A percentile compares a stretch with the other conserved stretches of the same genome.
Evolutionary conservation across 2,329 filamentous ascomycete genomes (phyloP).

Genomic region (Bimuria novae-zelandiae): DNA sequence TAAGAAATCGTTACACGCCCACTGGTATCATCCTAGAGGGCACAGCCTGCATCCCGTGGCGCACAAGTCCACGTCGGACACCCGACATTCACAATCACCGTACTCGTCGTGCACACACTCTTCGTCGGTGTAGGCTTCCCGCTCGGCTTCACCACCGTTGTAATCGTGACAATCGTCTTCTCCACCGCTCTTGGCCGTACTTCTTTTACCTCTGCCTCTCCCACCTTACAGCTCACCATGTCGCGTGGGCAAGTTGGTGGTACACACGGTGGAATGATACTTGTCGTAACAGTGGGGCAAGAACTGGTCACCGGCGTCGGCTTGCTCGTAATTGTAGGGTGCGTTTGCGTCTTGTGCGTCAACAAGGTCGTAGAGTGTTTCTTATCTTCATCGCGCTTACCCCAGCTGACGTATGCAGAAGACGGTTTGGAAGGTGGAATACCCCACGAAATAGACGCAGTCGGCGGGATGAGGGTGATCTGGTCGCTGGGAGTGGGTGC

Average conservation of each 20-base stretch:
- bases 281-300: constrained; percentile 17
- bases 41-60: constrained; percentile 8
- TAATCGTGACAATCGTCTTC: constrained; percentile 21
- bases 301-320: background rate
- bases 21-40: background rate
- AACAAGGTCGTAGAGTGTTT: background rate
- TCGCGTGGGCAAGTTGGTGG: constrained; percentile 22
- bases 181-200: constrained; percentile 10
- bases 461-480: constrained; percentile 2
- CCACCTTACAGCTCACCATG: constrained; percentile 19
- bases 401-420: constrained; percentile 18
- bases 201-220: constrained; percentile 10
- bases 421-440: constrained; percentile 3
- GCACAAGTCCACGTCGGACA: constrained; percentile 34
- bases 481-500: constrained; percentile 6
- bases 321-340: background rate
- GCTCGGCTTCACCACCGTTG: constrained; percentile 10
- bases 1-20: background rate
- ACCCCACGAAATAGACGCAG: constrained; percentile 19
- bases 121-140: constrained; percentile 1
- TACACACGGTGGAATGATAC: constrained; percentile 19
- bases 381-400: constrained; percentile 13
- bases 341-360: background rate
- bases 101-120: constrained; percentile 12
- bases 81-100: constrained; percentile 12